Conservation (phyloP, 2,329 filamentous ascomycete genomes). For the Orbilia blumenaviensis region DNA sequence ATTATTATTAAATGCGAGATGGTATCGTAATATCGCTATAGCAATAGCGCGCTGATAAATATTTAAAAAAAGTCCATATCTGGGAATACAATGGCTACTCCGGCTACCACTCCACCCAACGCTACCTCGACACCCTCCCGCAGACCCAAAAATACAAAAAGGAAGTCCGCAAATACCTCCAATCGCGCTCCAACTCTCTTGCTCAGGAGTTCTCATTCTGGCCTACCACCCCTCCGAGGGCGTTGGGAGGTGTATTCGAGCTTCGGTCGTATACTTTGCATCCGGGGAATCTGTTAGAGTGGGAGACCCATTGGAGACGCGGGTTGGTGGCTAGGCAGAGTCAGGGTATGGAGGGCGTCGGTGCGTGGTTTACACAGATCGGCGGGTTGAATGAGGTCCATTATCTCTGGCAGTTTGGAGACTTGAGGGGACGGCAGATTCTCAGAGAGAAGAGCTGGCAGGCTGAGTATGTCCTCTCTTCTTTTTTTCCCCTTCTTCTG, state of each 20-base stretch:
- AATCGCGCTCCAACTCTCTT: constrained; percentile 82
- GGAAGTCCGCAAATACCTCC: constrained; percentile 86
- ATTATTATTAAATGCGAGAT: constrained; percentile 25
- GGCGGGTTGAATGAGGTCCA: constrained; percentile 97
- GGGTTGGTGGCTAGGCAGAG: constrained; percentile 89
- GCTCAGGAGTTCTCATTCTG: constrained; percentile 99
- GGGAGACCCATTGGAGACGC: constrained; percentile 97
- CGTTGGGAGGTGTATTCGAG: constrained; percentile 92
- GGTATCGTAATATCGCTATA: too few relatives aligned
- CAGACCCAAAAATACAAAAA: constrained; percentile 84
- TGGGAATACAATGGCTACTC: constrained; percentile 94
- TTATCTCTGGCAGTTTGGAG: constrained; percentile 97
- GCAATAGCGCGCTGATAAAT: neutral
- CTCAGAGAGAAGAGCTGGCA: constrained; percentile 91
- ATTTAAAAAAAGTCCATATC: constrained; percentile 78
- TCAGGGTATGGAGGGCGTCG: constrained; percentile 93
- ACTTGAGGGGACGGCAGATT: constrained; percentile 90
- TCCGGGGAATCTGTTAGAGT: constrained; percentile 93
- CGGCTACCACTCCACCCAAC: constrained; percentile 90
- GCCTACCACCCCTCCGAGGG: constrained; percentile 90
- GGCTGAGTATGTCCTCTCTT: constrained; percentile 31
- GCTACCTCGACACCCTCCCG: constrained; percentile 82
- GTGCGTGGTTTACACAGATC: constrained; percentile 98
- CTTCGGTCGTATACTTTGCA: constrained; percentile 95
- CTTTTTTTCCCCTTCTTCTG: neutral